Base-by-base conservation (phyloP, 352 stramenopile genomes). In the Phytophthora lateralis region DNA sequence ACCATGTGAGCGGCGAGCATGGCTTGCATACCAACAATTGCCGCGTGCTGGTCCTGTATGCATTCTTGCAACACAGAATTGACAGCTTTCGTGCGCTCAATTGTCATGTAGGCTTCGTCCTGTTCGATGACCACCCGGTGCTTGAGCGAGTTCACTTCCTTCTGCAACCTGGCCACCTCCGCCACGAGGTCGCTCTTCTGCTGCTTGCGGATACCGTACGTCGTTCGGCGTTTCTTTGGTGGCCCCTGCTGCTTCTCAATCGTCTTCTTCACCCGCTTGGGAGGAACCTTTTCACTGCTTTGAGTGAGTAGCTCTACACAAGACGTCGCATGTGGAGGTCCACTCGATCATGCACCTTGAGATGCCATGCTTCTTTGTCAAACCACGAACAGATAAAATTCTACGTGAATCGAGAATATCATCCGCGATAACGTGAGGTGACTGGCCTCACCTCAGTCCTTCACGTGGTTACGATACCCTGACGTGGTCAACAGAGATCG, bases 131-230 rank as follows among this genome's bases (percentile, higher is more conserved):
- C 55, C 12, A 69, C 51, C 7, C 63, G 55, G 17, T 67, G 48
- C 48, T 81, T 69, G 47, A 81, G 63, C 30, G 61, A 43, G 20
- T 69, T 35, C 20, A 81, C 60, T 15, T 74, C 48, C 17, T 57
- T 56, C 46, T 75, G 55, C 21, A 79, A 37, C 11, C 21, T 46
- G 12, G 58, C 46, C 14, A 73, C 41, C 20, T 77, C 43, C 15
- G 32, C 20, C 14, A 70, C 11, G 1, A 82, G 17, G n/a, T 57
- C 58, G 20, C 50, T 44, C 29, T 76, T 77, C 43, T 77, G 59
- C 56, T 82, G 66, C 46, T 70, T 76, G 49, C 67, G 67, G 26
- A 76, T 60, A 18, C 60, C 63, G 57, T 76, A 66, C 32, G 61
- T 70, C 5, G 63, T 57, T 32, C 60, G 55, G 44, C 57, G 63